phyloP scores from a whole-genome alignment of 768 basidiomycete genomes.

The Leccinum imitatum region DNA sequence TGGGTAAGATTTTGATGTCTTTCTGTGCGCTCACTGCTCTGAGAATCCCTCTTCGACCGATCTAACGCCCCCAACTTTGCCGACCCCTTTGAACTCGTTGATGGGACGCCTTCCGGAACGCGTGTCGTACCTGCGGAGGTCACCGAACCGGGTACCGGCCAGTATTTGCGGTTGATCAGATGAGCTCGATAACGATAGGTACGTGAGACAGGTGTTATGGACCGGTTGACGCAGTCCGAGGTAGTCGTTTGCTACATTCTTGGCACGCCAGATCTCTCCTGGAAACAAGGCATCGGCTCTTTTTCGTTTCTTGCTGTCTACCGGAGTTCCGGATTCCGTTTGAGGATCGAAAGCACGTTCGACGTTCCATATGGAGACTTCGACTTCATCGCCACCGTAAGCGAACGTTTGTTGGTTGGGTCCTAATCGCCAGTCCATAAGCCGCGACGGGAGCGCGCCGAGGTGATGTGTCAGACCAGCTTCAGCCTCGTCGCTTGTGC shows the following conservation, averaged over 20 bases:
- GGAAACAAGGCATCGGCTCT: slow-evolving; percentile 60
- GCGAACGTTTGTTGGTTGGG: slow-evolving; percentile 56
- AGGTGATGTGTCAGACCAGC: slow-evolving; percentile 22
- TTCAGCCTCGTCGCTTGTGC: slow-evolving; percentile 28
- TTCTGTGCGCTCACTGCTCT: slow-evolving; percentile 55
- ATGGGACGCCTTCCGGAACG: slow-evolving; percentile 66
- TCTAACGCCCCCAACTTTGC: slow-evolving; percentile 61
- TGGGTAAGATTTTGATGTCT: background rate
- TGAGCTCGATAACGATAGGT: slow-evolving; percentile 42
- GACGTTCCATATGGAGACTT: slow-evolving; percentile 77
- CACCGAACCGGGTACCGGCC: slow-evolving; percentile 73
- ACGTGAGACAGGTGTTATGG: slow-evolving; percentile 67
- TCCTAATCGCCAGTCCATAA: slow-evolving; percentile 67
- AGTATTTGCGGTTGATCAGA: slow-evolving; percentile 50
- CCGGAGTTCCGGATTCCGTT: slow-evolving; percentile 17
- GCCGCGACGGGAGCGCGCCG: slow-evolving; percentile 60
- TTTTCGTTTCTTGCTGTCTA: slow-evolving; percentile 47
- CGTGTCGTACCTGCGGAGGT: slow-evolving; percentile 76
- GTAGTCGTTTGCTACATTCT: slow-evolving; percentile 79
- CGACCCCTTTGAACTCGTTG: slow-evolving; percentile 61
- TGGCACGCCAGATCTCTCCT: slow-evolving; percentile 82
- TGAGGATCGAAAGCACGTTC: slow-evolving; percentile 50
- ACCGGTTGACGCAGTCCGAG: slow-evolving; percentile 78
- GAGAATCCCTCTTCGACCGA: slow-evolving; percentile 54
- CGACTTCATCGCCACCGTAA: slow-evolving; percentile 86